Conservation (phyloP, 176 grass and related monocot genomes). For the Musa acuminata region DNA sequence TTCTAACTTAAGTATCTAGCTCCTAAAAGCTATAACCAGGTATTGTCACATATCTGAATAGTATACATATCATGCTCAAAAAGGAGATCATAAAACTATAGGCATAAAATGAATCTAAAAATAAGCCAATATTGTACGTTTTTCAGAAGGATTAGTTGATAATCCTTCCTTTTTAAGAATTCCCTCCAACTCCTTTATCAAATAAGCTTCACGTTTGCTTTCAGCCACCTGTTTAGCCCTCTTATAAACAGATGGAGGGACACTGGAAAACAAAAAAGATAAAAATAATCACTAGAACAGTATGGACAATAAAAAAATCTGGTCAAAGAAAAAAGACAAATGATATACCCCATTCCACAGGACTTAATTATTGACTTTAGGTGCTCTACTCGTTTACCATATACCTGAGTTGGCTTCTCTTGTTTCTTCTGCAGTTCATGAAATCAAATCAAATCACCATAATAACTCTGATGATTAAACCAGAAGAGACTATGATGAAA, state of each 20-base stretch:
- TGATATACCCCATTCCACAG: constrained; percentile 70
- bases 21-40: not conserved
- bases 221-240: constrained; percentile 78
- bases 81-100: constrained; percentile 3
- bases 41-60: not conserved
- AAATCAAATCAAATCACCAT: constrained; percentile 24
- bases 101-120: constrained; percentile 14
- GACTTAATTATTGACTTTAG: constrained; percentile 96
- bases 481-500: constrained; percentile 5
- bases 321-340: not conserved
- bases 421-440: constrained; percentile 53
- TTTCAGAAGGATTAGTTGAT: constrained; percentile 79
- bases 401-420: constrained; percentile 38
- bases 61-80: not conserved
- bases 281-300: constrained; percentile 1
- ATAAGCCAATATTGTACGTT: constrained; percentile 38
- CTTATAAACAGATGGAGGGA: constrained; percentile 75
- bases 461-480: constrained; percentile 6
- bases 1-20: too few species aligned
- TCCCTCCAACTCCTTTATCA: constrained; percentile 74
- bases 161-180: constrained; percentile 97
- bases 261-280: constrained; percentile 41
- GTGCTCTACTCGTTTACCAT: constrained; percentile 70
- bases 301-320: not conserved
- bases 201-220: constrained; percentile 59